A percentile compares a stretch with the other conserved stretches of the same genome.
Evolutionary conservation across 73 alveolate species (phyloP).

Genomic region (Paramecium primaurelia): DNA sequence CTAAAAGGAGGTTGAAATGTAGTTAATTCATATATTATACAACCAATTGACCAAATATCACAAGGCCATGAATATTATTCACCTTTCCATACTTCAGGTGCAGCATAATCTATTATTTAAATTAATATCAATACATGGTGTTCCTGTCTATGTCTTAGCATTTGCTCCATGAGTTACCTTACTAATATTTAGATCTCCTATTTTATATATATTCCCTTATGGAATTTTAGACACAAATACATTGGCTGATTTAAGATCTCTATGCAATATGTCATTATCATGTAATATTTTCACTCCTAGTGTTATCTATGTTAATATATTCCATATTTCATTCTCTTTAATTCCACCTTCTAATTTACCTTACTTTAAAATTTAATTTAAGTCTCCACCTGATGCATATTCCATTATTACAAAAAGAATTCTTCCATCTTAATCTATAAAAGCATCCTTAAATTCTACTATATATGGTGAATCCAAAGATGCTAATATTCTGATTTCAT

Average conservation of each 20-base stretch:
- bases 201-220: constrained; percentile 60
- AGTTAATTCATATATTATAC: constrained; percentile 89
- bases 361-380: neutral
- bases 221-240: constrained; percentile 60
- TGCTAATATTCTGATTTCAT: constrained; percentile 63
- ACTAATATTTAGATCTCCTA: constrained; percentile 82
- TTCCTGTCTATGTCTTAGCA: constrained; percentile 76
- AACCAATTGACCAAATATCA: constrained; percentile 95
- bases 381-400: constrained; percentile 59
- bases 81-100: constrained; percentile 88
- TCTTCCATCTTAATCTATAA: constrained; percentile 68
- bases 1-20: constrained; percentile 90
- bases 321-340: constrained; percentile 59
- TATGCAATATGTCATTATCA: constrained; percentile 46
- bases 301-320: neutral
- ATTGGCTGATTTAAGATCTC: constrained; percentile 73
- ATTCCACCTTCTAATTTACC: constrained; percentile 14
- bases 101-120: constrained; percentile 61
- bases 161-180: constrained; percentile 67
- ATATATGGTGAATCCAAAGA: constrained; percentile 51
- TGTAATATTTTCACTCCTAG: constrained; percentile 57
- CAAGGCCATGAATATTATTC: constrained; percentile 85
- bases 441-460: constrained; percentile 58
- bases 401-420: constrained; percentile 54
- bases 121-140: constrained; percentile 63